Evolutionary conservation across 371 early-diverging fungal genomes (phyloP).

Genomic region (Haplosporangium sp.): DNA sequence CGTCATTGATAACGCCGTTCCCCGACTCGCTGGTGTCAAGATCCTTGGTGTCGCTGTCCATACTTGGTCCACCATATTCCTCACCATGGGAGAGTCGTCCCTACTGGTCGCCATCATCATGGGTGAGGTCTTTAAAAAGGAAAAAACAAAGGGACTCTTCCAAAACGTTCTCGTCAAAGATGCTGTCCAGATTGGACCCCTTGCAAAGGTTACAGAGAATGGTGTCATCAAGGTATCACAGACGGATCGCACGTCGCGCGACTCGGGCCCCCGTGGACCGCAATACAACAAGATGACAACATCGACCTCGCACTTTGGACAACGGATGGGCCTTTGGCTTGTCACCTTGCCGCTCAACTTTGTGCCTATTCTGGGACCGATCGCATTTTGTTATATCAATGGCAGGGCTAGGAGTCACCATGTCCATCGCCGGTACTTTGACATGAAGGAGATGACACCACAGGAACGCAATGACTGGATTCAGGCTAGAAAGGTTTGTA

Average conservation of each 20-base stretch:
- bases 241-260: not conserved
- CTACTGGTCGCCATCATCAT: slow-evolving; percentile 46
- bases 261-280: slow-evolving; percentile 8
- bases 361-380: slow-evolving; percentile 42
- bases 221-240: slow-evolving; percentile 32
- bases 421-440: slow-evolving; percentile 52
- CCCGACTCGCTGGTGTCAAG: slow-evolving; percentile 24
- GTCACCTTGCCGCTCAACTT: slow-evolving; percentile 48
- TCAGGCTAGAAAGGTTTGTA: slow-evolving; percentile 31
- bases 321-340: slow-evolving; percentile 51
- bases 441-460: slow-evolving; percentile 53
- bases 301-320: slow-evolving; percentile 40
- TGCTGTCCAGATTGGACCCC: slow-evolving; percentile 40
- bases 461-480: slow-evolving; percentile 54
- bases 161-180: slow-evolving; percentile 41
- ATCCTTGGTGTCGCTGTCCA: slow-evolving; percentile 46
- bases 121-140: slow-evolving; percentile 55
- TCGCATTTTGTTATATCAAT: slow-evolving; percentile 53
- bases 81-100: slow-evolving; percentile 54
- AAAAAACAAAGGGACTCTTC: slow-evolving; percentile 49
- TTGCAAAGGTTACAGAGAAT: slow-evolving; percentile 35
- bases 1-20: slow-evolving; percentile 38
- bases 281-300: slow-evolving; percentile 21
- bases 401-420: slow-evolving; percentile 41
- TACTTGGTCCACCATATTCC: slow-evolving; percentile 54